Conservation (phyloP, 345 rosid genomes). For the Eucalyptus coolabah region DNA sequence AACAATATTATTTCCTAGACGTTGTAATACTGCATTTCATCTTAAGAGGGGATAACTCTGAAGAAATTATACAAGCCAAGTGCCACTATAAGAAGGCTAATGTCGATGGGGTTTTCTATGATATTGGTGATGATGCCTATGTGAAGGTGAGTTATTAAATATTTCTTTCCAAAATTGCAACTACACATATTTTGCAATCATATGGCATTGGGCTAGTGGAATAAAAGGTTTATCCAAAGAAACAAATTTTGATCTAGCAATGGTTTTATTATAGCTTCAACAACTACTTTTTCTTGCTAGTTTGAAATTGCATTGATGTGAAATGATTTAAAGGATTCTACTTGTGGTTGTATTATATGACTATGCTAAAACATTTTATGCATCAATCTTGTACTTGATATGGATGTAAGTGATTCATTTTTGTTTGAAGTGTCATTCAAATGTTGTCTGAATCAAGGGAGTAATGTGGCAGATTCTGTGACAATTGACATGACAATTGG, state of each 20-base stretch:
- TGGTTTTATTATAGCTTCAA: not conserved
- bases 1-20: not conserved
- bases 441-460: not conserved
- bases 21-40: not conserved
- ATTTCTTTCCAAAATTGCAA: not conserved
- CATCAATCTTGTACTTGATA: not conserved
- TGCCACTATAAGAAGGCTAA: slow-evolving; percentile 29
- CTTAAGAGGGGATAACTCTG: slow-evolving; percentile 9
- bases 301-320: not conserved
- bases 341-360: not conserved
- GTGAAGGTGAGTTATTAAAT: slow-evolving; percentile 27
- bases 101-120: slow-evolving; percentile 30
- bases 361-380: not conserved
- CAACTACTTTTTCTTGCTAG: not conserved
- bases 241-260: not conserved
- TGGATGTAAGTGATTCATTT: not conserved
- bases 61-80: slow-evolving; percentile 22
- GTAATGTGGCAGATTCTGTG: not conserved
- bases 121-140: slow-evolving; percentile 50
- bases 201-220: not conserved
- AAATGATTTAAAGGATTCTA: not conserved
- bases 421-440: not conserved
- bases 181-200: not conserved
- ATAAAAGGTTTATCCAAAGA: not conserved
- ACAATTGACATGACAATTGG: not conserved